Base-by-base conservation (phyloP, 495 filamentous ascomycete genomes). In the Darksidea phi region DNA sequence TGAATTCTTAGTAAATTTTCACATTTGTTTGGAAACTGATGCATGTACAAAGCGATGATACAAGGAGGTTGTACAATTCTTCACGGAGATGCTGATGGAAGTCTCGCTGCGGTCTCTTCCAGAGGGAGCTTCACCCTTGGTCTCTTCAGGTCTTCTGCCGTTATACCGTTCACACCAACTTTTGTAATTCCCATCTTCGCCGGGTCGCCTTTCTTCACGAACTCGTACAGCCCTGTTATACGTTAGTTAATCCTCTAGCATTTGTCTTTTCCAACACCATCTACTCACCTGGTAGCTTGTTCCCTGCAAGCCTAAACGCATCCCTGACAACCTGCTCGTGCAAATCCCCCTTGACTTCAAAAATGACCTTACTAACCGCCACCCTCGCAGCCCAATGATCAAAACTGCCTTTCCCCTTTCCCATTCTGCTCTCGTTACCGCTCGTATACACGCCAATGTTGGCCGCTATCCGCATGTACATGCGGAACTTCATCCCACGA, bases 341-440 rank as follows among this genome's bases (percentile, higher is more conserved):
- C 55, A 97, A 59, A 63, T 91, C 82, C 26, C 92, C 95, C 72
- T 88, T 91, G 60, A 99, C 76, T 76, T 99, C 94, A 63, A 99
- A 90, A 15, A 97, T 78, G 38, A 99, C 80, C 72, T 89, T 87
- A 74, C 87, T 93, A 56, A 97, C 88, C 12, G 89, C 84, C 60
- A 96, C 84, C 68, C 92, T 85, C 15, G 87, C 80, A 25, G 93
- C 89, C 94, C 94, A 99, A 76, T 94, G 89, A 75, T 97, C 94
- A 74, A 97, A 97, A 63, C 84, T 87, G 65, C 94, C 94, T 77
- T 97, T 99, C 73, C 94, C 94, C 78, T 96, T 97, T 75, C 94
- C 95, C 94, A 99, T 99, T 80, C 95, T 86, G 66, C 86, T 59
- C 61, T 99, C 94, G 69, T 97, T 97, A 24, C 94, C 94, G 73